phyloP scores from a whole-genome alignment of 306 rosid species.

The Casuarina equisetifolia region DNA sequence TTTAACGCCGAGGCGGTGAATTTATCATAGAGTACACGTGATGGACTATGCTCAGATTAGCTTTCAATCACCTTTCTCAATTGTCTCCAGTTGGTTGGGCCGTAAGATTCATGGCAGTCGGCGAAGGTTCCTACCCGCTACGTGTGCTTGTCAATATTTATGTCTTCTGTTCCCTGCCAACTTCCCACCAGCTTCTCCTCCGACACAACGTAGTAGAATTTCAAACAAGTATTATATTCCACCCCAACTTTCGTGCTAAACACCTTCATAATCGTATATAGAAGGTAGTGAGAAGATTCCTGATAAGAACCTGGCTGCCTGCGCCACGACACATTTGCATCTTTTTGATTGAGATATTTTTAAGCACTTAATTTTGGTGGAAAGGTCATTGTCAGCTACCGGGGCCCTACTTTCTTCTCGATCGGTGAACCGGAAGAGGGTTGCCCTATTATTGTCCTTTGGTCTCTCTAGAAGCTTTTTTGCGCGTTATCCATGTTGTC shows the following conservation, averaged over 20 bases:
- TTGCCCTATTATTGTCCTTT: background rate
- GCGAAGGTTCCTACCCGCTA: background rate
- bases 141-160: background rate
- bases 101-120: background rate
- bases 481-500: background rate
- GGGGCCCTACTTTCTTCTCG: background rate
- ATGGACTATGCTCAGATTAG: background rate
- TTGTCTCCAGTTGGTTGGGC: slow-evolving; percentile 19
- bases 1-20: background rate
- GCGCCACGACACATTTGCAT: background rate
- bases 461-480: background rate
- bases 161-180: slow-evolving; percentile 21
- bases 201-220: background rate
- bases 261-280: background rate
- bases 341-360: background rate
- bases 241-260: background rate
- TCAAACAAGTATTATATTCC: too few species aligned
- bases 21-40: background rate
- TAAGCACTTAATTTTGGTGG: background rate
- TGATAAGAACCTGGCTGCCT: background rate
- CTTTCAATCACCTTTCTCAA: background rate
- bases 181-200: slow-evolving; percentile 5
- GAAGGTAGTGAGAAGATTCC: too few species aligned
- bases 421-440: slow-evolving; percentile 2
- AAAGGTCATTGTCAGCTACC: background rate